Evolutionary conservation across 2,329 filamentous ascomycete genomes (phyloP).

Genomic region (Penicillium janthinellum): DNA sequence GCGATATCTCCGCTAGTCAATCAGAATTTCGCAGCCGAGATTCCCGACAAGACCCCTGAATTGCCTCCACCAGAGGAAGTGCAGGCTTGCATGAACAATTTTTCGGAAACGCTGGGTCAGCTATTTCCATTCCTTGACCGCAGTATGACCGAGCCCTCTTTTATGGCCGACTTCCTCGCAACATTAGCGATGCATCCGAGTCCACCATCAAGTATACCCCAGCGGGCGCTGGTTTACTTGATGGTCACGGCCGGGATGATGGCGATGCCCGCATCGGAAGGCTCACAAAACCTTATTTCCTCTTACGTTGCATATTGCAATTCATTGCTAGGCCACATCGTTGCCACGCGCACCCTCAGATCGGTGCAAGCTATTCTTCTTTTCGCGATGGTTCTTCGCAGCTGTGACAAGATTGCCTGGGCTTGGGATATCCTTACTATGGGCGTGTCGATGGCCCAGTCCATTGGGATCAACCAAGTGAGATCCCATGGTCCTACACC

Average conservation of each 20-base stretch:
- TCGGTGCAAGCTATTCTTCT: conserved; percentile 11
- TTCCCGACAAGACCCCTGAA: background rate
- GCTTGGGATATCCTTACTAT: conserved; percentile 16
- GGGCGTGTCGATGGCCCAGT: conserved; percentile 13
- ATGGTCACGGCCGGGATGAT: conserved; percentile 2
- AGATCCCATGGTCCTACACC: background rate
- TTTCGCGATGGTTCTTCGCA: conserved; percentile 11
- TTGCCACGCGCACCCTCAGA: conserved; percentile 1
- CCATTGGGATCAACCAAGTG: conserved; percentile 9
- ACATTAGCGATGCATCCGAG: background rate
- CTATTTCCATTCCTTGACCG: conserved; percentile 9
- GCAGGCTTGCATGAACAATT: conserved; percentile 1
- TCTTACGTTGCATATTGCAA: conserved; percentile 14
- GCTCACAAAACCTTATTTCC: conserved; percentile 1
- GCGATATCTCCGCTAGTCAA: conserved; percentile 10
- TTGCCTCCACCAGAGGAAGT: background rate
- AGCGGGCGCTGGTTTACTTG: conserved; percentile 4
- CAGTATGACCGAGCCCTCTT: background rate
- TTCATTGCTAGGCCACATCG: conserved; percentile 10
- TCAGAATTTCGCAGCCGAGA: conserved; percentile 1
- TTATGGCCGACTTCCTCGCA: background rate
- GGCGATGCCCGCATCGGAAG: conserved; percentile 2
- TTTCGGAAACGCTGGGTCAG: conserved; percentile 5
- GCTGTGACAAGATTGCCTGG: conserved; percentile 15
- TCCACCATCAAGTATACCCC: background rate